These are phyloP conservation scores for Stachybotrys chlorohalonatus DNA, from an alignment of 2,329 filamentous ascomycete species.

Conservation along the genomic window DNA sequence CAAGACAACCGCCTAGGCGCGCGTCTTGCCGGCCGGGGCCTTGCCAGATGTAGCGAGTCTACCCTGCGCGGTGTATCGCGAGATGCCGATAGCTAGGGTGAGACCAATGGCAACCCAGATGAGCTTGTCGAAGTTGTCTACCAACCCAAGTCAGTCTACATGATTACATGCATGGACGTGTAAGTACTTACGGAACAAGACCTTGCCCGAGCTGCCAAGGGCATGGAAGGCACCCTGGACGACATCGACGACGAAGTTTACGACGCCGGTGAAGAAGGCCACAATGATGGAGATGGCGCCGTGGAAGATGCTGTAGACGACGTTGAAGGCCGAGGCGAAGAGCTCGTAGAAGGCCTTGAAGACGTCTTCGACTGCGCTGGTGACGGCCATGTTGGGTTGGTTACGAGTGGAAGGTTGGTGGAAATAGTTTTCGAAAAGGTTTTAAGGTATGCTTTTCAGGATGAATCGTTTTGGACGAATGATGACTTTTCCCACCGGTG, in stretches of 20 bases:
- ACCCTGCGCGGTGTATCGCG: slow-evolving; percentile 23
- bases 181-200: slow-evolving; percentile 23
- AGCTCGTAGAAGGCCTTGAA: slow-evolving; percentile 33
- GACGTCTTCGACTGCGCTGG: slow-evolving; percentile 25
- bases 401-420: background rate
- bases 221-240: slow-evolving; percentile 25
- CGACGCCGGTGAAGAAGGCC: slow-evolving; percentile 25
- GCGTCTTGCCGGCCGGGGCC: too few species aligned
- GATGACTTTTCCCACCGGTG: background rate
- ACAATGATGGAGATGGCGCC: slow-evolving; percentile 22
- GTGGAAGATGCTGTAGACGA: slow-evolving; percentile 23
- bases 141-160: background rate
- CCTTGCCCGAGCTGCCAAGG: slow-evolving; percentile 28
- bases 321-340: slow-evolving; percentile 24
- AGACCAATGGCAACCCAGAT: slow-evolving; percentile 22
- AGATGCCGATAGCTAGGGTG: slow-evolving; percentile 21
- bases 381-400: slow-evolving; percentile 21
- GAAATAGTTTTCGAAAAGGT: background rate
- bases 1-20: background rate
- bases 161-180: background rate
- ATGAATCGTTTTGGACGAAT: background rate
- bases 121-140: slow-evolving; percentile 29
- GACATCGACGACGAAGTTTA: slow-evolving; percentile 25
- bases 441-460: background rate
- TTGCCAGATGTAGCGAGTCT: background rate